Evolutionary conservation across 2,329 filamentous ascomycete genomes (phyloP).

Genomic region (Talaromyces amestolkiae): DNA sequence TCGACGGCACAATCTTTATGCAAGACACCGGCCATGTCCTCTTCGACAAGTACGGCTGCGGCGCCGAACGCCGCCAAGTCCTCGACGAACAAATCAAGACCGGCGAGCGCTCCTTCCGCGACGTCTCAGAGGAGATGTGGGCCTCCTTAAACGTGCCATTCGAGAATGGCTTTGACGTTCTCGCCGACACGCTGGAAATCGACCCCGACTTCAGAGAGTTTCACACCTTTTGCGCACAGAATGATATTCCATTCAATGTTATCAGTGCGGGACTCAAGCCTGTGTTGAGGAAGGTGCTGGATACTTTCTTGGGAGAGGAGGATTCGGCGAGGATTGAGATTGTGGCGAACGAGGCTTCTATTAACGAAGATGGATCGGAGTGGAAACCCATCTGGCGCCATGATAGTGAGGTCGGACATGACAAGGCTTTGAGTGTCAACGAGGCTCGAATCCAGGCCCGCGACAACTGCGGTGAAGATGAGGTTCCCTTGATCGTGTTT

Average conservation of each 20-base stretch:
- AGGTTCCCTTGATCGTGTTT: conserved; percentile 65
- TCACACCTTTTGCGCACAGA: conserved; percentile 62
- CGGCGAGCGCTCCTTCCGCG: conserved; percentile 65
- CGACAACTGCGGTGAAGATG: conserved; percentile 57
- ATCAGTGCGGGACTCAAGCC: conserved; percentile 68
- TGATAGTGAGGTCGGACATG: conserved; percentile 63
- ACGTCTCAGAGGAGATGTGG: conserved; percentile 72
- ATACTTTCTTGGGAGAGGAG: conserved; percentile 64
- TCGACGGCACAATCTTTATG: conserved; percentile 71
- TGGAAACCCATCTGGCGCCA: conserved; percentile 69
- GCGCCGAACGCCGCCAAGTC: conserved; percentile 52
- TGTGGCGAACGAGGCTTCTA: conserved; percentile 65
- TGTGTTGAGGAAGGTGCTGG: conserved; percentile 59
- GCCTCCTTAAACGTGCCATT: conserved; percentile 65
- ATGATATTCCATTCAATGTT: conserved; percentile 66
- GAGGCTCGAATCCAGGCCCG: conserved; percentile 58
- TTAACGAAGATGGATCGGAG: conserved; percentile 49
- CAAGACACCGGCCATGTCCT: conserved; percentile 69
- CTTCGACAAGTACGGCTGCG: conserved; percentile 65
- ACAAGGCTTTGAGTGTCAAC: conserved; percentile 64
- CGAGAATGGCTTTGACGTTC: conserved; percentile 64
- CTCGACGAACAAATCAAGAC: conserved; percentile 64
- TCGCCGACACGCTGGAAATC: conserved; percentile 61
- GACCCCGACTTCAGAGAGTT: conserved; percentile 64
- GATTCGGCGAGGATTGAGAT: conserved; percentile 61